phyloP scores from a whole-genome alignment of 768 basidiomycete species.

The Suillus weaverae region DNA sequence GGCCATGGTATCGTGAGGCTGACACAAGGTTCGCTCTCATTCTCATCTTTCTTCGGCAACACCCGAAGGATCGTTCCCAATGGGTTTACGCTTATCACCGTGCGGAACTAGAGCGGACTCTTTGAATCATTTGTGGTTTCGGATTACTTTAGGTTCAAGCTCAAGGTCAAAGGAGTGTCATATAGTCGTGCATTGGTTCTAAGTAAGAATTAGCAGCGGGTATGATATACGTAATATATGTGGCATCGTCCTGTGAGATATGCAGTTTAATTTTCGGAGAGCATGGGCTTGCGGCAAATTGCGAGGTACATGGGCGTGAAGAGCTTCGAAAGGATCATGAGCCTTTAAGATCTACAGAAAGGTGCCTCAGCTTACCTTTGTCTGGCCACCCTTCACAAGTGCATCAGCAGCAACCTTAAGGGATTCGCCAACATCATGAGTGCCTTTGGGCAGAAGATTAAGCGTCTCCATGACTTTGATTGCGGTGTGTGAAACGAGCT shows the following conservation, averaged over 20 bases:
- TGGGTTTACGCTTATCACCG: constrained; percentile 16
- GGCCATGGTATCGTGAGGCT: constrained; percentile 31
- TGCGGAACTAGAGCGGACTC: background rate
- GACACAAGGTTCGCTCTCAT: constrained; percentile 11
- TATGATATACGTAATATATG: constrained; percentile 2
- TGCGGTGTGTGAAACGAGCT: constrained; percentile 73
- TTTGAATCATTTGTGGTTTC: background rate
- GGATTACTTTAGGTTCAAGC: constrained; percentile 2
- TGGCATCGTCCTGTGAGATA: background rate
- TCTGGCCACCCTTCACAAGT: constrained; percentile 76
- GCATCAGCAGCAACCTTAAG: constrained; percentile 71
- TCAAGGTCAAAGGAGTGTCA: background rate
- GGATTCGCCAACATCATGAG: constrained; percentile 78
- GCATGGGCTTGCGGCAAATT: constrained; percentile 53
- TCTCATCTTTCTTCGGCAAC: constrained; percentile 16
- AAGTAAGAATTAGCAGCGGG: background rate
- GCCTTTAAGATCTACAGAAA: constrained; percentile 3
- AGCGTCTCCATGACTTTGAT: constrained; percentile 72
- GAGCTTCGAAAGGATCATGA: constrained; percentile 46
- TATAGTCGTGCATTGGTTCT: background rate
- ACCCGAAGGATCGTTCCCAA: constrained; percentile 24
- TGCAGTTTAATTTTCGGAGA: constrained; percentile 7
- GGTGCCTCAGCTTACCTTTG: constrained; percentile 52
- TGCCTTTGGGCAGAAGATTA: constrained; percentile 83
- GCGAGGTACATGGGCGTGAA: constrained; percentile 89